Conservation (phyloP, 768 basidiomycete species). For the Cantharellus cinnabarinus region DNA sequence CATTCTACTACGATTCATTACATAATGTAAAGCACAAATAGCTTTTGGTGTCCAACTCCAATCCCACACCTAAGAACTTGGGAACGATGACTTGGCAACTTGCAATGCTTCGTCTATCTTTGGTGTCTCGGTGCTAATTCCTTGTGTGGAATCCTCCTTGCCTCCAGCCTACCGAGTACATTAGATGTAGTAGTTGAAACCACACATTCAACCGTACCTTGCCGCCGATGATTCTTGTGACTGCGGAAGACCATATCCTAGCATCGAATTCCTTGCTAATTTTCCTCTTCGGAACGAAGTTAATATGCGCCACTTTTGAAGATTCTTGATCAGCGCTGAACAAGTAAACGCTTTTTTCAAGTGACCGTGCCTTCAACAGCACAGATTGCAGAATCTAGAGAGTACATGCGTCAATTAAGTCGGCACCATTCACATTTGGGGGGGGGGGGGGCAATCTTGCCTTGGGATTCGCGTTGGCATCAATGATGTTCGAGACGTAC, state of each 20-base stretch:
- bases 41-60: no score
- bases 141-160: slow-evolving; percentile 81
- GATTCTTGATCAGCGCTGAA: slow-evolving; percentile 55
- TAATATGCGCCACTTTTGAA: slow-evolving; percentile 71
- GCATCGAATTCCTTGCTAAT: slow-evolving; percentile 45
- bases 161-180: slow-evolving; percentile 54
- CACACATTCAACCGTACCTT: slow-evolving; percentile 35
- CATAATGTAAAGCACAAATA: no score
- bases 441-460: slow-evolving; percentile 20
- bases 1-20: no score
- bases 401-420: not conserved
- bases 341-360: slow-evolving; percentile 70
- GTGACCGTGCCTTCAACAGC: slow-evolving; percentile 57
- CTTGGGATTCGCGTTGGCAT: slow-evolving; percentile 75
- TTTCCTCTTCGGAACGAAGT: slow-evolving; percentile 52
- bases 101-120: slow-evolving; percentile 48
- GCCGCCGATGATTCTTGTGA: slow-evolving; percentile 66
- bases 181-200: not conserved
- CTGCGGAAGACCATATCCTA: slow-evolving; percentile 67
- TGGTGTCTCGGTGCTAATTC: slow-evolving; percentile 48
- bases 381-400: slow-evolving; percentile 51
- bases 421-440: not conserved
- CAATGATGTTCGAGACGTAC: slow-evolving; percentile 42
- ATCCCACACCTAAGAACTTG: not conserved
- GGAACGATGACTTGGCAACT: slow-evolving; percentile 23